These are phyloP conservation scores for Fragaria nilgerrensis DNA, from an alignment of 306 rosid species.

Conservation along the genomic window DNA sequence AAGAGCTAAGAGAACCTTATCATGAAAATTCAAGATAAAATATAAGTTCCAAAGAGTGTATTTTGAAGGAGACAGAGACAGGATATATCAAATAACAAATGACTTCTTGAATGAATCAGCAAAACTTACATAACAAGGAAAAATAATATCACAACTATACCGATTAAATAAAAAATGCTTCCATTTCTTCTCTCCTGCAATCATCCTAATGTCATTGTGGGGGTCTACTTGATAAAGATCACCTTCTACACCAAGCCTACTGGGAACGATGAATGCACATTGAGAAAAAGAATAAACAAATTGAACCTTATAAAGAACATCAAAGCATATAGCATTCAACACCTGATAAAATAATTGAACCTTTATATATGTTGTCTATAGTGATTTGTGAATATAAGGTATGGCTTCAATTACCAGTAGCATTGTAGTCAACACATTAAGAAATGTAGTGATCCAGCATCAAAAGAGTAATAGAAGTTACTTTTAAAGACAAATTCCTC, in stretches of 20 bases:
- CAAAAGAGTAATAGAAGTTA: too few species aligned
- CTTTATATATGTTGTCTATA: too few species aligned
- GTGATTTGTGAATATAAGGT: neutral
- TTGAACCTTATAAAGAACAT: too few species aligned
- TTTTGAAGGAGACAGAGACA: neutral
- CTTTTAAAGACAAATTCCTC: too few species aligned
- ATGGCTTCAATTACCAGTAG: conserved; percentile 13
- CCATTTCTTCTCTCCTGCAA: conserved; percentile 84
- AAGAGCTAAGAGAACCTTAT: too few species aligned
- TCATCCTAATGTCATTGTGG: conserved; percentile 67
- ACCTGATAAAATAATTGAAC: neutral
- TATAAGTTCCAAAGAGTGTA: neutral
- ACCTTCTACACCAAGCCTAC: conserved; percentile 60
- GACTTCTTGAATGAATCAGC: neutral
- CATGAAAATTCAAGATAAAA: neutral
- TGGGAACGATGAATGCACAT: conserved; percentile 61
- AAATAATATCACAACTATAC: conserved; percentile 57
- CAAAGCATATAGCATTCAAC: neutral
- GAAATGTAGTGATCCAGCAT: too few species aligned
- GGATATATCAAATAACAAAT: neutral
- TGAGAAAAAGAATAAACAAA: neutral
- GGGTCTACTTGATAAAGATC: conserved; percentile 44
- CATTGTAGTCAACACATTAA: too few species aligned
- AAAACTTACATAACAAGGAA: conserved; percentile 80
- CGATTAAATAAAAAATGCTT: conserved; percentile 54